Base-by-base conservation (phyloP, 208 protist genomes). In the Crithidia mellificae region DNA sequence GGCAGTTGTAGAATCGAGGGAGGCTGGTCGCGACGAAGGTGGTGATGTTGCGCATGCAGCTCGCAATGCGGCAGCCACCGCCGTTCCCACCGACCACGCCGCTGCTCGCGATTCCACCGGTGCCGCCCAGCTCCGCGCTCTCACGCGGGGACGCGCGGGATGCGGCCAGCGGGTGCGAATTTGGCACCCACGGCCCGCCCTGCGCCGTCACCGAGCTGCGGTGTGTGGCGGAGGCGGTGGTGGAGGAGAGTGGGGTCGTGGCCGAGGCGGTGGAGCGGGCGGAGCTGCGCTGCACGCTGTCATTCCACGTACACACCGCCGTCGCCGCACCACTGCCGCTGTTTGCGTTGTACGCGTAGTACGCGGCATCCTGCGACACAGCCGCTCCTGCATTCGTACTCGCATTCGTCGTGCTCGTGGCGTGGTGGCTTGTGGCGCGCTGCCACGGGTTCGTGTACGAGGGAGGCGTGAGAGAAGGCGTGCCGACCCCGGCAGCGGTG, bases 41-140 rank as follows among this genome's bases (percentile, higher is more conserved):
- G 25, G 14, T 24, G 34, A 74, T 29, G 68, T 29, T 43, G 51
- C 43, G 57, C 15, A 56, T 36, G 24, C 68, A 74, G n/a, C 39
- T 46, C 4, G 51, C 27, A 43, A 74, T 54, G 43, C 46, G 55
- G 25, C 68, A 66, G 19, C 36, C n/a, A 15, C 50, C 9, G 17
- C 14, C 3, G 8, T 6, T 15, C 8, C 8, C 8, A 46, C 41
- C 41, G 6, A 6, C 41, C 8, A 12, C 41, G 6, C 41, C 41
- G 41, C n/a, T 46, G 15, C 14, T 46, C 34, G 34, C n/a, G 15
- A 6, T 46, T 6, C 41, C 17, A 15, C 41, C n/a, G 41, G 4
- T 46, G 41, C 14, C 8, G 41, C 41, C 14, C n/a, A n/a, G n/a
- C 41, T 46, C 41, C 15, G 17, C 17, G 41, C 14, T 46, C 44